A percentile compares a stretch with the other conserved stretches of the same genome.
Evolutionary conservation across 2,329 filamentous ascomycete genomes (phyloP).

Genomic region (Myriosclerotinia duriaeana): DNA sequence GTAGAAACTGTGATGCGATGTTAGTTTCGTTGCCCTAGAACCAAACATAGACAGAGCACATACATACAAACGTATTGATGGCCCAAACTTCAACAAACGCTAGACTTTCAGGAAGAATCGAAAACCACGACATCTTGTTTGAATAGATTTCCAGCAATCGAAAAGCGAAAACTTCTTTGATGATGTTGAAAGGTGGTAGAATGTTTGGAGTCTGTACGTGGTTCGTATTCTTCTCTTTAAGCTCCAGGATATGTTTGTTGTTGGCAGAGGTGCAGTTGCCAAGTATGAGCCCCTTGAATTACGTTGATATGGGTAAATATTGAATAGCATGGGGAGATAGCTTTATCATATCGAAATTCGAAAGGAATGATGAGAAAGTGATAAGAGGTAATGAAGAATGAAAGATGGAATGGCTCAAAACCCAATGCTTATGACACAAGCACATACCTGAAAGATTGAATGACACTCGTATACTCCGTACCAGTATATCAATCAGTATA

Average conservation of each 20-base stretch:
- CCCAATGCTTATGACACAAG: conserved; percentile 1
- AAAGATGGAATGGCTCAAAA: conserved; percentile 18
- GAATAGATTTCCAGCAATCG: background rate
- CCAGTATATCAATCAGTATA: background rate
- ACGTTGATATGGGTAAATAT: background rate
- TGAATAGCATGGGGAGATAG: background rate
- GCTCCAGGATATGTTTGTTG: conserved; percentile 13
- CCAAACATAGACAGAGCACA: conserved; percentile 10
- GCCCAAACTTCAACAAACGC: conserved; percentile 61
- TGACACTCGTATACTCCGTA: background rate
- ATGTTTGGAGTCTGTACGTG: background rate
- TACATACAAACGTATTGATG: conserved; percentile 52
- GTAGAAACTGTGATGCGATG: conserved; percentile 51
- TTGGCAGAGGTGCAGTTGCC: background rate
- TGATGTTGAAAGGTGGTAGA: background rate
- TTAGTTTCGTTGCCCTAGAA: conserved; percentile 26
- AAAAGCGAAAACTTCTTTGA: too few species aligned
- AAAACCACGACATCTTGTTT: conserved; percentile 61
- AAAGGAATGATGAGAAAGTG: conserved; percentile 6
- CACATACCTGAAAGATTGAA: conserved; percentile 8
- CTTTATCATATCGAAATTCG: conserved; percentile 8
- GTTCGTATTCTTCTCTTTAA: background rate
- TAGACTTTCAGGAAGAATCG: conserved; percentile 60
- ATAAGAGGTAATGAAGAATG: conserved; percentile 3
- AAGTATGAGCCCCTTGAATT: conserved; percentile 10